Percentiles rank a stretch among this genome's conserved stretches.
phyloP scores from a whole-genome alignment of 1,284 basidiomycete genomes.

The Naganishia sp. region DNA sequence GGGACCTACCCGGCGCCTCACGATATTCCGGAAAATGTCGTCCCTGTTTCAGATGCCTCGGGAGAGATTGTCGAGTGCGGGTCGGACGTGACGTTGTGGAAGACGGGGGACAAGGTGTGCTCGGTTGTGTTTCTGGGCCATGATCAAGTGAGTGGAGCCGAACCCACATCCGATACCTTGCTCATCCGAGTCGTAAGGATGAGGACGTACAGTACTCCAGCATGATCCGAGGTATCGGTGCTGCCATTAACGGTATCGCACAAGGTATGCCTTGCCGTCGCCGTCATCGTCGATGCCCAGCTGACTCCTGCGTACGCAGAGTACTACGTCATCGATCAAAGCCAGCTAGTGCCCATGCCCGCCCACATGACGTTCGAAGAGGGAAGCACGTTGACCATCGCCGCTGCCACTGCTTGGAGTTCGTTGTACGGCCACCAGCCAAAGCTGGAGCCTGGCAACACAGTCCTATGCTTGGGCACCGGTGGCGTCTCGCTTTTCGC shows the following conservation, averaged over 20 bases:
- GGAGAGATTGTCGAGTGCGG: slow-evolving; percentile 54
- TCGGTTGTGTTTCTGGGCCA: slow-evolving; percentile 45
- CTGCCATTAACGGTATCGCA: slow-evolving; percentile 52
- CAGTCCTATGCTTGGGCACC: slow-evolving; percentile 54
- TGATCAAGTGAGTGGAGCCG: slow-evolving; percentile 41
- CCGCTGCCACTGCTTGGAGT: slow-evolving; percentile 54
- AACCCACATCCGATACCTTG: background rate
- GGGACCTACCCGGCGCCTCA: slow-evolving; percentile 47
- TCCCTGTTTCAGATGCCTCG: slow-evolving; percentile 53
- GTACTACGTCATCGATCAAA: slow-evolving; percentile 25
- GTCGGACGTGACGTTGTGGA: slow-evolving; percentile 44
- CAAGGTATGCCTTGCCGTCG: slow-evolving; percentile 9
- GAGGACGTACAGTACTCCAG: slow-evolving; percentile 44
- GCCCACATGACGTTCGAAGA: slow-evolving; percentile 50
- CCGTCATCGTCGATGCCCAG: background rate
- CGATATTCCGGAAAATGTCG: slow-evolving; percentile 42
- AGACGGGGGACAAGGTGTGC: slow-evolving; percentile 50
- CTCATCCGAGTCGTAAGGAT: slow-evolving; percentile 35
- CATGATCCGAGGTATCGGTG: slow-evolving; percentile 49
- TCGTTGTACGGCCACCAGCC: slow-evolving; percentile 52
- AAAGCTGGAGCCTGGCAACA: slow-evolving; percentile 50
- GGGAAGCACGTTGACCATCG: slow-evolving; percentile 52
- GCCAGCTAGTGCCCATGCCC: slow-evolving; percentile 46
- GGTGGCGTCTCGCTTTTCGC: slow-evolving; percentile 56
- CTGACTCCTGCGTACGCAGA: slow-evolving; percentile 1